Evolutionary conservation across 306 rosid genomes (phyloP).

Genomic region (Alnus rubra): DNA sequence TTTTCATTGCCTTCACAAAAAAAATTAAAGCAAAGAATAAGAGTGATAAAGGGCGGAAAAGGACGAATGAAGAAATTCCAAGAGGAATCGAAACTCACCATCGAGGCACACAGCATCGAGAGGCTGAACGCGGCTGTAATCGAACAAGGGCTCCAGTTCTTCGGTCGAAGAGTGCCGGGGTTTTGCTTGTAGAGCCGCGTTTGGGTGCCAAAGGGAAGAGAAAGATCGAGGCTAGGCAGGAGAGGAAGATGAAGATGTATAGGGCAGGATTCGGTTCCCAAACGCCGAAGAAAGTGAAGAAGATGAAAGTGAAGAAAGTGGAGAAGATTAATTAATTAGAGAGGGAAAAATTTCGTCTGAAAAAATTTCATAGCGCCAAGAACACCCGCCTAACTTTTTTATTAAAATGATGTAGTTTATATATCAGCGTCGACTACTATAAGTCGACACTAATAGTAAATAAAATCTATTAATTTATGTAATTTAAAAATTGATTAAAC

Average conservation of each 20-base stretch:
- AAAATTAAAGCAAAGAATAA: no score
- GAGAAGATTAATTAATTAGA: no score
- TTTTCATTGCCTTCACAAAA: background rate
- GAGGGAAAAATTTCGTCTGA: no score
- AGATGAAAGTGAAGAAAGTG: no score
- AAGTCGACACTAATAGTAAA: no score
- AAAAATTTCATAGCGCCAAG: no score
- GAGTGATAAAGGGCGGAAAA: background rate
- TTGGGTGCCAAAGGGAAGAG: constrained; percentile 54
- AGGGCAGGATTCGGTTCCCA: constrained; percentile 78
- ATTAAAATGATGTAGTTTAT: no score
- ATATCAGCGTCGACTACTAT: no score
- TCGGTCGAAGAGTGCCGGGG: constrained; percentile 74
- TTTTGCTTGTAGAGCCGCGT: constrained; percentile 29
- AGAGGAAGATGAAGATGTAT: constrained; percentile 58
- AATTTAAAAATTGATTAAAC: no score
- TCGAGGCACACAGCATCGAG: constrained; percentile 40
- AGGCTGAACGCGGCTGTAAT: constrained; percentile 84
- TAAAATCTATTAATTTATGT: no score
- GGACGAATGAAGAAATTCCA: background rate
- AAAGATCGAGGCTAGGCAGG: constrained; percentile 62
- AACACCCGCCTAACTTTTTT: no score
- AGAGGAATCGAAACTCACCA: constrained; percentile 36
- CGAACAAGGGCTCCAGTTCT: constrained; percentile 87
- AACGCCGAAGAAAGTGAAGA: no score